phyloP scores from a whole-genome alignment of 2,329 filamentous ascomycete genomes.

The Epichloe typhina region DNA sequence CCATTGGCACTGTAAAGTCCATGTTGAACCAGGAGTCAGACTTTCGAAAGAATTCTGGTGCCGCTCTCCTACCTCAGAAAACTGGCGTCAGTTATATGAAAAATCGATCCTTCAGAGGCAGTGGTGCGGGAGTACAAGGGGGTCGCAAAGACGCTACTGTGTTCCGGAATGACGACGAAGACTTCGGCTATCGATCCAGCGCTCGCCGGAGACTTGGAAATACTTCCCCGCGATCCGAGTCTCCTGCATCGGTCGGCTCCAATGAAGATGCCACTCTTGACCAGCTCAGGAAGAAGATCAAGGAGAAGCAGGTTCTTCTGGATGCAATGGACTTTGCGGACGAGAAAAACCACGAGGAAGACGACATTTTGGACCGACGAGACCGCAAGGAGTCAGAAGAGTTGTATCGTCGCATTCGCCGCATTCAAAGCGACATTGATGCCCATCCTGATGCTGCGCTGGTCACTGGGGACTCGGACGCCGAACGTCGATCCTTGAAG shows the following conservation, averaged over 20 bases:
- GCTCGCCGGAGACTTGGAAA: slow-evolving; percentile 75
- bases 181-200: slow-evolving; percentile 84
- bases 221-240: slow-evolving; percentile 69
- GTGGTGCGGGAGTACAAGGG: slow-evolving; percentile 39
- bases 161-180: slow-evolving; percentile 92
- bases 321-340: slow-evolving; percentile 96
- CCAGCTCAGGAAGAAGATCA: slow-evolving; percentile 82
- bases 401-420: slow-evolving; percentile 80
- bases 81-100: slow-evolving; percentile 98
- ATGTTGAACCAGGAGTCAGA: slow-evolving; percentile 85
- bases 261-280: slow-evolving; percentile 77
- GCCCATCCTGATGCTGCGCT: slow-evolving; percentile 65
- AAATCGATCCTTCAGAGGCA: slow-evolving; percentile 75
- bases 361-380: slow-evolving; percentile 79
- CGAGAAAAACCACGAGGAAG: slow-evolving; percentile 78
- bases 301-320: slow-evolving; percentile 84
- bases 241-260: slow-evolving; percentile 53
- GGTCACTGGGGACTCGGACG: slow-evolving; percentile 65
- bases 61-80: slow-evolving; percentile 81
- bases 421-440: slow-evolving; percentile 90
- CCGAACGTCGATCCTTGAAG: slow-evolving; percentile 73
- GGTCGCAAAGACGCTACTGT: slow-evolving; percentile 88
- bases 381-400: slow-evolving; percentile 90
- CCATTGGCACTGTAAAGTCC: slow-evolving; percentile 84
- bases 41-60: slow-evolving; percentile 74